Base-by-base conservation (phyloP, 2,329 filamentous ascomycete species). In the Diaporthe batatas region DNA sequence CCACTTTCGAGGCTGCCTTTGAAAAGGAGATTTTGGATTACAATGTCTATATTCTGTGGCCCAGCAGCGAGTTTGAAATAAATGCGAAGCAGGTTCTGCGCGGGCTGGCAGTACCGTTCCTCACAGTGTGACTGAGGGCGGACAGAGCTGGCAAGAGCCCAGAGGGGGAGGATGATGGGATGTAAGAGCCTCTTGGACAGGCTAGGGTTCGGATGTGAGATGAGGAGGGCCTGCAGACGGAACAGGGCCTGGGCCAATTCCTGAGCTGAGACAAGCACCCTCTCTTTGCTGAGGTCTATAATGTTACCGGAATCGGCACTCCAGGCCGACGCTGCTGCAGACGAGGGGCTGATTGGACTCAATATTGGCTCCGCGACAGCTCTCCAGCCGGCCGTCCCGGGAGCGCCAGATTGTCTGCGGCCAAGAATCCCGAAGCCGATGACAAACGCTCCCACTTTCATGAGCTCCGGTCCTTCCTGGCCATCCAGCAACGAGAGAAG, bases 351-450 rank as follows among this genome's bases (percentile, higher is more conserved):
- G 29, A 93, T 83, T 18, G 80, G 77, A 47, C 83, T 80, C 2
- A 92, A 76, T 8, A 93, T 83, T 0, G 91, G 91, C 68, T 86
- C 84, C 2, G 89, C 89, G 75, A 93, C 91, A 0, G 85, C 81
- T 39, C 84, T 86, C 91, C 91, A 93, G 10, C 91, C 92, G 11
- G 89, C 81, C 10, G 85, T 80, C 11, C 87, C 89, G 64, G 91
- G 91, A 8, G 91, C 90, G 14, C 92, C 92, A 67, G 86, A 89
- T 34, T 87, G 84, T 77, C 86, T 91, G 72, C 87, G 89, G 3
- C 91, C 91, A 11, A 94, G 80, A 23, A 94, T 89, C 0, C 92
- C 91, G 77, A 89, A 92, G 1, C 89, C 89, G 75, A 92, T 90
- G 23, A 92, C 86, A 76, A 91, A 91, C 0, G 89, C 85, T 14